Evolutionary conservation across 306 rosid species (phyloP).

Genomic region (Quercus rubra): DNA sequence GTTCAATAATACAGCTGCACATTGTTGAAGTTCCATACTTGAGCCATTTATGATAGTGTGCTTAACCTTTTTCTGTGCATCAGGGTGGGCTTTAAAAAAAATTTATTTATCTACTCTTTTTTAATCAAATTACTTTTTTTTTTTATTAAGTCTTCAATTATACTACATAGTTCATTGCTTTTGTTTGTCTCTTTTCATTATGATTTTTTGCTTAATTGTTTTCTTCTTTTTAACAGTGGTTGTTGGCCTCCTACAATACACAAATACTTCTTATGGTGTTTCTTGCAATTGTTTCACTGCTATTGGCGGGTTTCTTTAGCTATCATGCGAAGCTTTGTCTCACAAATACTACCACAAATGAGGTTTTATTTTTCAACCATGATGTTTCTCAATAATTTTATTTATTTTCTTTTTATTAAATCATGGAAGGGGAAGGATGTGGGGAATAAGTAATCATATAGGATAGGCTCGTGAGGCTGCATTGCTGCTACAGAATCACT

Average conservation of each 20-base stretch:
- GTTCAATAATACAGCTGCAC: not conserved
- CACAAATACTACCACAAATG: conserved; percentile 86
- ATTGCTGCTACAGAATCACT: not conserved
- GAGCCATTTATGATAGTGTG: not conserved
- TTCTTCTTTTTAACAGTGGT: conserved; percentile 57
- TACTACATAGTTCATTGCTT: no score
- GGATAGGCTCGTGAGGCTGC: not conserved
- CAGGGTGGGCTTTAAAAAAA: not conserved
- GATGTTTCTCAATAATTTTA: conserved; percentile 13
- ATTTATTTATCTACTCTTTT: not conserved
- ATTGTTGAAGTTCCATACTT: not conserved
- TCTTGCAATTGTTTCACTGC: conserved; percentile 69
- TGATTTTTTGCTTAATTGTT: conserved; percentile 10
- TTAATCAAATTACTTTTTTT: no score
- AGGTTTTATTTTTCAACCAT: conserved; percentile 47
- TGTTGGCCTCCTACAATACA: conserved; percentile 79
- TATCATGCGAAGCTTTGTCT: conserved; percentile 92
- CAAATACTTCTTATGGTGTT: conserved; percentile 81
- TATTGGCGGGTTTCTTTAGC: conserved; percentile 76
- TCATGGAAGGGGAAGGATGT: not conserved
- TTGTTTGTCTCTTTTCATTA: conserved; percentile 1
- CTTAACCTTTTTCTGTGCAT: not conserved
- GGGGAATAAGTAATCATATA: not conserved
- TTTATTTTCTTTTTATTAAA: not conserved
- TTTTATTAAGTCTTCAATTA: no score